Base-by-base conservation (phyloP, 164 flowering plant species). In the Tetracentron sinense region DNA sequence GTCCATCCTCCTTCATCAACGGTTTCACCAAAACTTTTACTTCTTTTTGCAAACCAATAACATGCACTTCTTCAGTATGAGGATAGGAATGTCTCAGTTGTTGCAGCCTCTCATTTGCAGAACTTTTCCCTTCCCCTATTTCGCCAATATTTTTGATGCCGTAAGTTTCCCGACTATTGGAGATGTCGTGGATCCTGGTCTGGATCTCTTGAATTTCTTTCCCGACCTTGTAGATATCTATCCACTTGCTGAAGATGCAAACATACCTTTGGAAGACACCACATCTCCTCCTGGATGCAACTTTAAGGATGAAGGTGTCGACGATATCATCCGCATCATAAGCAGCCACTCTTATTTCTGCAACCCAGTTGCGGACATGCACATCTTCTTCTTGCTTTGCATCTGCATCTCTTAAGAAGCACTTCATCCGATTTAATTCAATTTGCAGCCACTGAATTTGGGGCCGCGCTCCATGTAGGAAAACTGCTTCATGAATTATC, bases 31-130 rank as follows among this genome's bases (percentile, higher is more conserved):
- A 23, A 2, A 8, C 16, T 11, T 38, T 51, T 2, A 25, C 38
- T 1, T 42, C 30, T 5, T 56, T 31, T 35, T 56, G 53, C 3
- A 69, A 33, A 17, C 72, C 72, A 5, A 63, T 33, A 23, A 63
- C 27, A 52, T 33, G 1, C 12, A 30, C 55, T 25, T 51, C 56
- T 4, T 31, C 29, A 1, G 14, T 38, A 8, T 10, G 44, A 8
- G 44, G 44, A 38, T 12, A 38, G 44, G 8, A 4, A 8, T 16
- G 44, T 38, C 44, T 38, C 14, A 38, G 44, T 8, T 38, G 15
- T 38, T 16, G 44, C 8, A 38, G 14, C 44, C 44, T 38, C 14
- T 10, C 15, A 38, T 38, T 38, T 38, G 4, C 44, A 38, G 7
- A 2, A 38, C 11, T 38, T 16, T 12, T 38, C 14, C 8, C 8